These are phyloP conservation scores for Sphaerulina vaccinii DNA, from an alignment of 2,329 filamentous ascomycete species.

Conservation along the genomic window DNA sequence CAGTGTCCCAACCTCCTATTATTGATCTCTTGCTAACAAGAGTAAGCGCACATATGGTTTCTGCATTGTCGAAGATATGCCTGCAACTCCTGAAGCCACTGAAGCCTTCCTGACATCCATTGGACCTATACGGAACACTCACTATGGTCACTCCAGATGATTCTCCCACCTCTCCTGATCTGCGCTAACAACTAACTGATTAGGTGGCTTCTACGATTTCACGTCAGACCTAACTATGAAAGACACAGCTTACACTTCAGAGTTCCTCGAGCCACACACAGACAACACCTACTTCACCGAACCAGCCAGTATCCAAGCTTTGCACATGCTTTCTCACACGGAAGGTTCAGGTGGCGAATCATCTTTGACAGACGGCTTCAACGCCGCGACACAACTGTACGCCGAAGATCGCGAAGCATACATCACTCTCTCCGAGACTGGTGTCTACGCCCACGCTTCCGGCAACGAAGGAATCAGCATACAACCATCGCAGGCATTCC, in stretches of 20 bases:
- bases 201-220: slow-evolving; percentile 75
- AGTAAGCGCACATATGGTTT: slow-evolving; percentile 63
- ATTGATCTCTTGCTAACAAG: background rate
- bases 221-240: slow-evolving; percentile 82
- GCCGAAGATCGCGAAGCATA: slow-evolving; percentile 58
- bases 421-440: slow-evolving; percentile 54
- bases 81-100: slow-evolving; percentile 68
- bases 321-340: slow-evolving; percentile 84
- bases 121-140: slow-evolving; percentile 81
- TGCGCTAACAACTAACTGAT: background rate
- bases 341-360: slow-evolving; percentile 69
- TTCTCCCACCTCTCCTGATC: background rate
- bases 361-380: slow-evolving; percentile 82
- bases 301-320: slow-evolving; percentile 84
- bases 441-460: slow-evolving; percentile 76
- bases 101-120: slow-evolving; percentile 75
- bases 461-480: slow-evolving; percentile 84
- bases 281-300: slow-evolving; percentile 97
- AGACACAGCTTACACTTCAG: slow-evolving; percentile 68
- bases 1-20: background rate
- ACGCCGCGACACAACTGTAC: slow-evolving; percentile 62
- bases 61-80: slow-evolving; percentile 71
- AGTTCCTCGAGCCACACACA: slow-evolving; percentile 80
- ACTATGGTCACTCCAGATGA: slow-evolving; percentile 65
- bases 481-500: slow-evolving; percentile 66